phyloP scores from a whole-genome alignment of 352 stramenopile species.

The Phytophthora ramorum region DNA sequence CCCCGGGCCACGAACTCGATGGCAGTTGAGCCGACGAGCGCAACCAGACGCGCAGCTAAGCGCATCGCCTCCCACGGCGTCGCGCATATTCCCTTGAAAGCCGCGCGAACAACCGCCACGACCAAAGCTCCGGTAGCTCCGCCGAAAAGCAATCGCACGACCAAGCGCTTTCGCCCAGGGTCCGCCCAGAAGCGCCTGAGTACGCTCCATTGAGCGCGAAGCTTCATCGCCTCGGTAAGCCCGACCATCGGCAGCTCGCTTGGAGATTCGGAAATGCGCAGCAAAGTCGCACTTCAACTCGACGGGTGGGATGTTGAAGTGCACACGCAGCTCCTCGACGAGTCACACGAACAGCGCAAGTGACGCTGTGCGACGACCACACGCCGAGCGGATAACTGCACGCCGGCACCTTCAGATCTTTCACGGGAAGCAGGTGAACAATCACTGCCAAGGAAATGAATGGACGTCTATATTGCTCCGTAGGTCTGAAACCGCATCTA shows the following conservation, averaged over 20 bases:
- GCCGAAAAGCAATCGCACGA: conserved; percentile 31
- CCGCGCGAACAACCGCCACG: conserved; percentile 20
- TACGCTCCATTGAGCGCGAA: conserved; percentile 12
- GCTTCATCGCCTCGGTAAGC: conserved; percentile 11
- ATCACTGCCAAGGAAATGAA: conserved; percentile 2
- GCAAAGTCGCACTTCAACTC: conserved; percentile 8
- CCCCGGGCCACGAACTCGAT: conserved; percentile 34
- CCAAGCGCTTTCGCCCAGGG: conserved; percentile 12
- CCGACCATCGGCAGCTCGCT: conserved; percentile 15
- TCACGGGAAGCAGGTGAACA: conserved; percentile 7
- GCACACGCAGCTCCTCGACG: conserved; percentile 22
- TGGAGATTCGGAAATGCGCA: conserved; percentile 25
- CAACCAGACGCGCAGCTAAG: conserved; percentile 25
- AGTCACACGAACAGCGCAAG: conserved; percentile 17
- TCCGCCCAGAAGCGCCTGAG: conserved; percentile 19
- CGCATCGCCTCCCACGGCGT: conserved; percentile 40
- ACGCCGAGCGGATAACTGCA: not conserved
- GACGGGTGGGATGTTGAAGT: conserved; percentile 16
- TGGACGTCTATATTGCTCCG: conserved; percentile 32
- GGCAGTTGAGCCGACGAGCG: conserved; percentile 22
- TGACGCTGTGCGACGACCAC: conserved; percentile 24
- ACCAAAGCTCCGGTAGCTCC: conserved; percentile 21
- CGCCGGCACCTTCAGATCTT: conserved; percentile 24
- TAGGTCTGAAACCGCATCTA: conserved; percentile 17
- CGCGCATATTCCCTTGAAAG: conserved; percentile 38